A percentile compares a stretch with the other conserved stretches of the same genome.
Evolutionary conservation across 2,329 filamentous ascomycete genomes (phyloP).

Genomic region (Fusarium musae): DNA sequence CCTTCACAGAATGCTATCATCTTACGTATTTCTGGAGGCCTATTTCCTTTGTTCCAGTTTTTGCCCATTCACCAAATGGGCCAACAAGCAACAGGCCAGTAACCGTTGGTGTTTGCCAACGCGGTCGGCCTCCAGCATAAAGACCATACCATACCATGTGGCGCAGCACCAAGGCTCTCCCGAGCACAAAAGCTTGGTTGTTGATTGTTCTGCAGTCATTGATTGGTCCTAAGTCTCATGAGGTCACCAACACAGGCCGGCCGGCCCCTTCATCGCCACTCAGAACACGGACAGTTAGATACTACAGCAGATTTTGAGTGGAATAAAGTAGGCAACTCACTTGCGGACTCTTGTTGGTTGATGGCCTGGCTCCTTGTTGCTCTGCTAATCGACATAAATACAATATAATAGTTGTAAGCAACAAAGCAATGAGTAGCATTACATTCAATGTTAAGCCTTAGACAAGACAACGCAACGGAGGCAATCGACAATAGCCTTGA

Average conservation of each 20-base stretch:
- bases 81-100: not conserved
- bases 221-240: not conserved
- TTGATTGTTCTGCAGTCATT: not conserved
- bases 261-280: not conserved
- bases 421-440: not conserved
- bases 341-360: too few species aligned
- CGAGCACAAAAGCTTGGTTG: too few species aligned
- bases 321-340: rapidly evolving
- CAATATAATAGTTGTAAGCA: not conserved
- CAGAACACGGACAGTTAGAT: not conserved
- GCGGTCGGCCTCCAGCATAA: not conserved
- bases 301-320: rapidly evolving
- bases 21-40: not conserved
- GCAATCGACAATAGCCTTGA: not conserved
- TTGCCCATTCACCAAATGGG: not conserved
- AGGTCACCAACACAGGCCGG: not conserved
- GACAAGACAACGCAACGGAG: rapidly evolving
- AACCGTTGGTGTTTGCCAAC: not conserved
- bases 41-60: not conserved
- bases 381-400: not conserved
- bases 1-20: not conserved
- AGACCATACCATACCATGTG: not conserved
- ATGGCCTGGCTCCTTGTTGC: not conserved
- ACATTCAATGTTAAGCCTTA: not conserved
- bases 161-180: not conserved